Base-by-base conservation (phyloP, 768 basidiomycete species). In the Lactarius pseudohatsudake region DNA sequence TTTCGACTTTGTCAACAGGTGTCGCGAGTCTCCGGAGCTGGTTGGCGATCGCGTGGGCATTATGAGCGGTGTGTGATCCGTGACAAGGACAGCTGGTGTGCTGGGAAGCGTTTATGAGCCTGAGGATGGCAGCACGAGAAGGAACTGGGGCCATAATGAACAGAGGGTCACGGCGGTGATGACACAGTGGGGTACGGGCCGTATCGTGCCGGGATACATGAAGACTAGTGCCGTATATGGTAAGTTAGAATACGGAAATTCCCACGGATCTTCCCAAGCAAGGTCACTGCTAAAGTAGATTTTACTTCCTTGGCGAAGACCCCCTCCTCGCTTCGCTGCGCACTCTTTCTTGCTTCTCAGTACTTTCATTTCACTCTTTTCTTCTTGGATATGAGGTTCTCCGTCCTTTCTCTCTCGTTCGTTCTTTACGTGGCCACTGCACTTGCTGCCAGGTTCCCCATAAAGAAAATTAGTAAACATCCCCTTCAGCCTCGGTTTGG, bases 1-100 rank as follows among this genome's bases (percentile, higher is more conserved):
- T 94, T 79, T 92, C 80, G 4, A 87, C 78, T 1, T 76, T 71
- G 38, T 90, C 82, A 6, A 91, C 86, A 41, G 94, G 94, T 0
- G 90, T 90, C 15, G 93, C 93, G 64, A 90, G 85, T 74, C 79
- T 86, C 69, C 93, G 80, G 69, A 92, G 76, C 74, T 90, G 88
- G 66, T 78, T 84, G 60, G 88, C 72, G 36, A 85, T 82, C 55
- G 81, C 79, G 0, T 81, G 61, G 6, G 73, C 71, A 64, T 80
- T 81, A 55, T 77, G 80, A 38, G 78, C 76, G 32, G 80, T 72
- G 22, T 82, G 79, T 70, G 84, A 84, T 47, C 88, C 84, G 78
- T 94, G 92, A 73, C 92, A 94, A 5, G 92, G 92, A 72, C 92
- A 94, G 4, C 81, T 75, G 7, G 86, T 82, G 69, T 91, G 86